These are phyloP conservation scores for Aspergillus sojae DNA, from an alignment of 2,329 filamentous ascomycete genomes.

Conservation along the genomic window DNA sequence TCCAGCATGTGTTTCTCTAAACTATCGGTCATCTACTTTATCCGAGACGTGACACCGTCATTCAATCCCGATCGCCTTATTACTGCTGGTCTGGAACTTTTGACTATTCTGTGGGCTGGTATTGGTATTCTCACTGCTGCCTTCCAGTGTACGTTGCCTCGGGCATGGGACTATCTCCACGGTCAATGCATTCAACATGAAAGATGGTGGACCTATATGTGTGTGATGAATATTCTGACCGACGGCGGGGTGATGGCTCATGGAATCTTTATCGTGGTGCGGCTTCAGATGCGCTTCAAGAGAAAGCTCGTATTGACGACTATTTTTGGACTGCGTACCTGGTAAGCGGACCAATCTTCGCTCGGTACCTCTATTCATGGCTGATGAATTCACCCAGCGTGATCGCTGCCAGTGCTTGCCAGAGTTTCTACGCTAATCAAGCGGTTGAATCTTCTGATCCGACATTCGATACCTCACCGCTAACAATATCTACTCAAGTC, in stretches of 20 bases:
- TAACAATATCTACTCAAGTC: conserved; percentile 20
- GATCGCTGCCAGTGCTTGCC: conserved; percentile 25
- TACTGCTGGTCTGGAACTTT: conserved; percentile 15
- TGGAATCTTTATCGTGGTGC: conserved; percentile 24
- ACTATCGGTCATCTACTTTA: conserved; percentile 27
- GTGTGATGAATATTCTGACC: conserved; percentile 27
- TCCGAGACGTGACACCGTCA: conserved; percentile 26
- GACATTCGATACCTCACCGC: conserved; percentile 26
- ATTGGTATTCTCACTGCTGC: conserved; percentile 18
- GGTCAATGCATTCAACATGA: conserved; percentile 25
- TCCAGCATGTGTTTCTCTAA: conserved; percentile 27
- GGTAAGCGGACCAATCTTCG: conserved; percentile 19
- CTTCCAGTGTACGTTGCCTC: conserved; percentile 24
- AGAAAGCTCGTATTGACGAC: conserved; percentile 20
- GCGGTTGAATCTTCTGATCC: conserved; percentile 16
- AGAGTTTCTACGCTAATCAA: conserved; percentile 22
- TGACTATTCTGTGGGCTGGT: conserved; percentile 21
- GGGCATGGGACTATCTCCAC: conserved; percentile 24
- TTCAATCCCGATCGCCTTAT: conserved; percentile 20
- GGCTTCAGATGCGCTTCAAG: conserved; percentile 24
- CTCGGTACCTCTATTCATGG: background rate
- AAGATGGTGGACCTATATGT: conserved; percentile 29
- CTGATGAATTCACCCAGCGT: conserved; percentile 18
- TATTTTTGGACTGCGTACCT: conserved; percentile 25
- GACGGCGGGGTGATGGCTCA: conserved; percentile 27